Evolutionary conservation across 495 filamentous ascomycete genomes (phyloP).

Genomic region (Neurospora tetraspora): DNA sequence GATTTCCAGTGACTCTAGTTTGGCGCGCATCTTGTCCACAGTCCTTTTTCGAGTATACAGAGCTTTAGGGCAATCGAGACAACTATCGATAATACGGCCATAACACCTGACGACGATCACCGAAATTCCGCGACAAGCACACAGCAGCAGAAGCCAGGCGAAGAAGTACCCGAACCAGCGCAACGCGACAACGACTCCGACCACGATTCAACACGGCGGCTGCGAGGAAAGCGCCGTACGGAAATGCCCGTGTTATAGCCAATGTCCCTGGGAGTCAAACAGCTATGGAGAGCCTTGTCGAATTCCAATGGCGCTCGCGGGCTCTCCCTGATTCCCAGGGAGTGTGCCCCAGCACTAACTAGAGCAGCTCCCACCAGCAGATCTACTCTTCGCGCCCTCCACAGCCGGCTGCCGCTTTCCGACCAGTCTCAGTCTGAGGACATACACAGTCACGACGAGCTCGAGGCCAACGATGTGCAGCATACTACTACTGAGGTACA

Average conservation of each 20-base stretch:
- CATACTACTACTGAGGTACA: not conserved
- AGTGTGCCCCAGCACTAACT: conserved; percentile 1
- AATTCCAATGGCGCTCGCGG: conserved; percentile 9
- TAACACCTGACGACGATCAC: not conserved
- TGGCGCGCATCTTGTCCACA: not conserved
- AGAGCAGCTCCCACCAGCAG: not conserved
- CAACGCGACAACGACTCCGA: not conserved
- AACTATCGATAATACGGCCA: not conserved
- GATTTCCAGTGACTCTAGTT: not conserved
- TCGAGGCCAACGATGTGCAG: not conserved
- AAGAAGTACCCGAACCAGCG: not conserved
- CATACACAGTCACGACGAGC: not conserved
- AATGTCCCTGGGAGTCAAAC: conserved; percentile 35
- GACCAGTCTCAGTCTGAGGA: not conserved
- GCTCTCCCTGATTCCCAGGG: conserved; percentile 28
- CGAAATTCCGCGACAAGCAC: not conserved
- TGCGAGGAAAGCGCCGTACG: not conserved
- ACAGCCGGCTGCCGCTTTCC: not conserved
- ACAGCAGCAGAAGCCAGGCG: not conserved
- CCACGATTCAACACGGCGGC: not conserved
- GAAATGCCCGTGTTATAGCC: conserved; percentile 26
- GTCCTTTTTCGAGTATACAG: not conserved
- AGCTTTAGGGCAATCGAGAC: not conserved
- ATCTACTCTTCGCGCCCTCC: not conserved
- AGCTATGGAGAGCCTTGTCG: conserved; percentile 24